Evolutionary conservation across 805 yeast species (phyloP).

Genomic region (Myxozyma neotropica): DNA sequence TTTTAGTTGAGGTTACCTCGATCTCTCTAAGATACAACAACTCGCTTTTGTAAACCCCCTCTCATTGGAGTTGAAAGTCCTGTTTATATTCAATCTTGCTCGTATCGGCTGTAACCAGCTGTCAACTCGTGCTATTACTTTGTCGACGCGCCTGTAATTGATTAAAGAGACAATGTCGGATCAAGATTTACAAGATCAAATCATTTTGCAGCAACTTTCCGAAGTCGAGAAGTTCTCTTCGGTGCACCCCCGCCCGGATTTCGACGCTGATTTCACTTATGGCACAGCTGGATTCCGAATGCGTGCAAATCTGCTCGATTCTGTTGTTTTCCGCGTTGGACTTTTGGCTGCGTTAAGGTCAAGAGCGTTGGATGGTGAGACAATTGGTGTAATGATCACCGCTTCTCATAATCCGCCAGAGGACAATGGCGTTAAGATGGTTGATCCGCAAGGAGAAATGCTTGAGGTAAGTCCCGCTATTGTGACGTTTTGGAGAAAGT

Average conservation of each 20-base stretch:
- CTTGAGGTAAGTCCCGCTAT: conserved; percentile 26
- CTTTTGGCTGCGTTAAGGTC: conserved; percentile 82
- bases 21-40: background rate
- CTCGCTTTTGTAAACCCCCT: too few relatives aligned
- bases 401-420: conserved; percentile 54
- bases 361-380: conserved; percentile 62
- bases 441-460: conserved; percentile 63
- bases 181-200: conserved; percentile 17
- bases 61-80: background rate
- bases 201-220: conserved; percentile 12
- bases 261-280: conserved; percentile 52
- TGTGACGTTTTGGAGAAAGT: background rate
- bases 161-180: conserved; percentile 4
- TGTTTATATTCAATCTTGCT: background rate
- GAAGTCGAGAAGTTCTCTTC: conserved; percentile 25
- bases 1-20: background rate
- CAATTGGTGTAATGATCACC: conserved; percentile 91
- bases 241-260: conserved; percentile 52
- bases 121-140: too few relatives aligned
- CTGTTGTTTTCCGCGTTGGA: conserved; percentile 83
- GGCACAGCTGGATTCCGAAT: conserved; percentile 99
- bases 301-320: conserved; percentile 67
- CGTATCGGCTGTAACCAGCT: too few relatives aligned
- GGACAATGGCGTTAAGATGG: conserved; percentile 91
- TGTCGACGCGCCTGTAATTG: too few relatives aligned